These are phyloP conservation scores for Microsporum canis DNA, from an alignment of 2,329 filamentous ascomycete genomes.

Conservation along the genomic window DNA sequence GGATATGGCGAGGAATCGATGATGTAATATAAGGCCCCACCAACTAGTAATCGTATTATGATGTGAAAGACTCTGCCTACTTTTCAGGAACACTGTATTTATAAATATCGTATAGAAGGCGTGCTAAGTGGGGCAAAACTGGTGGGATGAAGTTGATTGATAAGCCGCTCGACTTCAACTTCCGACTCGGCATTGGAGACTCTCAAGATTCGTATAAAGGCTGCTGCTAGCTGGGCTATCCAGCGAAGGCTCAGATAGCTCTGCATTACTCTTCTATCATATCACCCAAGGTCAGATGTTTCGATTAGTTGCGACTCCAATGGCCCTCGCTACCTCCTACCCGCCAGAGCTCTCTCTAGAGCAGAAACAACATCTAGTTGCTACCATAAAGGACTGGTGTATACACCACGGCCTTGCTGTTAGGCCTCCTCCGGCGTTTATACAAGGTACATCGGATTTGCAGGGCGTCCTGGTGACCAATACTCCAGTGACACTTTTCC, in stretches of 20 bases:
- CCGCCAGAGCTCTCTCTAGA: slow-evolving; percentile 58
- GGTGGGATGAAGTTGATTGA: not conserved
- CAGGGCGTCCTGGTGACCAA: slow-evolving; percentile 67
- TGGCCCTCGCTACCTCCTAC: slow-evolving; percentile 38
- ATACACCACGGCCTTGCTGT: slow-evolving; percentile 81
- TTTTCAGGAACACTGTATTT: too few species aligned
- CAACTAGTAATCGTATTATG: too few species aligned
- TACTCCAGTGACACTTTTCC: slow-evolving; percentile 91
- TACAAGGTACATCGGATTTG: slow-evolving; percentile 56
- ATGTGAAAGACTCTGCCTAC: too few species aligned
- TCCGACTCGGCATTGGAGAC: not conserved
- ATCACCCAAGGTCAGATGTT: not conserved
- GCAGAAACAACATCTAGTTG: slow-evolving; percentile 61
- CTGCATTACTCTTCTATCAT: too few species aligned
- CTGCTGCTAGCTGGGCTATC: not conserved
- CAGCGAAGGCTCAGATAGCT: not conserved
- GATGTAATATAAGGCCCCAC: too few species aligned
- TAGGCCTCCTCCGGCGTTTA: slow-evolving; percentile 59
- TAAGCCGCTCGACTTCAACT: not conserved
- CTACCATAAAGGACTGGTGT: slow-evolving; percentile 81
- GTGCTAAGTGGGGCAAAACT: not conserved
- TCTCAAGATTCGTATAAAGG: not conserved
- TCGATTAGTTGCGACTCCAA: not conserved
- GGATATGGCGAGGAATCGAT: not conserved
- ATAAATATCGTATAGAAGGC: too few species aligned